phyloP scores from a whole-genome alignment of 441 rosid genomes.

The Biscutella auriculata region DNA sequence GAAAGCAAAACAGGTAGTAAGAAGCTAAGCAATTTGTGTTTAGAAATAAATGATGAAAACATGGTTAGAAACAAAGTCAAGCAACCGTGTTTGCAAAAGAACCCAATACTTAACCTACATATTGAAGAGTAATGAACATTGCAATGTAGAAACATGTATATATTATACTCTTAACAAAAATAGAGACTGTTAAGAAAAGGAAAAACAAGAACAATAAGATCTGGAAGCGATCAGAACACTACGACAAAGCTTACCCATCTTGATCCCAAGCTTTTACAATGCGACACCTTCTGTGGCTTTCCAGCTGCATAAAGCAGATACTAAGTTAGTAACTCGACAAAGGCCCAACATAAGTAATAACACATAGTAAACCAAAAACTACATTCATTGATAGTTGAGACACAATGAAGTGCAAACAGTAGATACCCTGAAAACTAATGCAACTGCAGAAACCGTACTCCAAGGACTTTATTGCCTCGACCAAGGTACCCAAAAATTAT shows the following conservation, averaged over 20 bases:
- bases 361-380: neutral
- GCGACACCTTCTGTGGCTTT: slow-evolving; percentile 77
- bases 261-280: slow-evolving; percentile 73
- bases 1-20: slow-evolving; percentile 14
- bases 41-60: neutral
- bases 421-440: neutral
- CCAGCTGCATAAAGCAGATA: slow-evolving; percentile 39
- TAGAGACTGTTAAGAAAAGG: neutral
- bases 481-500: neutral
- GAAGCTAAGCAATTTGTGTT: neutral
- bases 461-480: neutral
- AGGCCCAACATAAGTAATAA: neutral
- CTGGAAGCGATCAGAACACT: neutral
- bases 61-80: neutral
- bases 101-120: neutral
- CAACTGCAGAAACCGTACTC: neutral
- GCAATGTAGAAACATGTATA: neutral
- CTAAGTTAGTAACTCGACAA: neutral
- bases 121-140: neutral
- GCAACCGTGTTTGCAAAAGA: neutral
- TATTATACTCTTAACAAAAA: neutral
- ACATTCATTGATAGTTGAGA: neutral
- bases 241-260: slow-evolving; percentile 70
- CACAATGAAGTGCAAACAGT: neutral
- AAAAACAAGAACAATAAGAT: neutral